Evolutionary conservation across 1,284 basidiomycete species (phyloP), one percentile per base, ranked within the genome.

Genomic region (Pyrrhoderma noxium): DNA sequence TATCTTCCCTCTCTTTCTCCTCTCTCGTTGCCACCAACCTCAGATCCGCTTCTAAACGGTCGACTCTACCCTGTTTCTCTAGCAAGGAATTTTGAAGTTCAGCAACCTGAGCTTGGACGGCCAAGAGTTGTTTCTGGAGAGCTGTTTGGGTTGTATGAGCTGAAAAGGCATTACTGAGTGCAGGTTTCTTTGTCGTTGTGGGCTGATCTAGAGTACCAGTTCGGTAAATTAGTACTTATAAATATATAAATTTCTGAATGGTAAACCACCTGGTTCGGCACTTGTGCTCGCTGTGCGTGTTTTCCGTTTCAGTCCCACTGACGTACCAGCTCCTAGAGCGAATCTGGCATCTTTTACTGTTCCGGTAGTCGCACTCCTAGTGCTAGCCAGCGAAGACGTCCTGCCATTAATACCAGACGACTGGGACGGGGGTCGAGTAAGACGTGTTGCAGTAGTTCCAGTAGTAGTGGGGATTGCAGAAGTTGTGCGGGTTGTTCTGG

Each of bases 31-130:
- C 45, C 16, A 56, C 19, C n/a, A 56, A 25, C 11, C 51, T 45
- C 8, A 51, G 40, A 41, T 56, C 54, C 1, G 51, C 50, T 43
- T 56, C 54, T 2, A 56, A 22, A 8, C 54, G 19, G 14, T 52
- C 46, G 9, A 52, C 35, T 4, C 45, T 45, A 8, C 41, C 46
- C 22, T 56, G 25, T 27, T 43, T 48, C 9, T 52, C 42, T 14
- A 47, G 25, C 18, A 56, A 19, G 8, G 40, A 23, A 35, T 53
- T 56, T 23, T 56, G 41, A 18, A 52, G 46, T 18, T 43, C 46
- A 9, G 54, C 49, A 16, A 53, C 21, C 27, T 56, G 40, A 21
- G 40, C 19, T 34, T 52, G 54, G 2, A 46, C 51, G 14, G 23
- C 44, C 14, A 52, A 37, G 9, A 56, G 47, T 43, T 56, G 50